Evolutionary conservation across 2,329 filamentous ascomycete genomes (phyloP), one percentile per base, ranked within the genome.

Genomic region (Cryphonectria japonica): DNA sequence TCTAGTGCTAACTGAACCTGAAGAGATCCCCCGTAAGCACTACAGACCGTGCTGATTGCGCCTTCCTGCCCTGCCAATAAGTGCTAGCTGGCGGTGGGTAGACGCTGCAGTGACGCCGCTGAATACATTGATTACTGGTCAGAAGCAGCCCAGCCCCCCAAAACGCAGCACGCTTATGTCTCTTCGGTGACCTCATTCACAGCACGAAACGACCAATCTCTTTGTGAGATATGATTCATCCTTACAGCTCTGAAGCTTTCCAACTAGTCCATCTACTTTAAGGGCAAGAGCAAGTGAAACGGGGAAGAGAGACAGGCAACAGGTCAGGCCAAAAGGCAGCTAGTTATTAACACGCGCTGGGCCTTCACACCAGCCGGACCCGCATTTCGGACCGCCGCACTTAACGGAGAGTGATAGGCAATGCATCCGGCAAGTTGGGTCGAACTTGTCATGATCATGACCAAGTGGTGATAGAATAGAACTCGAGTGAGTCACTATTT

Each of bases 311-410:
- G 0, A 16, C 1, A 11, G 7, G 1, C 26, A 6, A 3, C 22
- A 50, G 46, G 19, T n/a, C 6, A 11, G 46, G 8, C 22, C 6
- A 22, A 22, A 50, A 26, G 16, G 46, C 46, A n/a, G 37, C 9
- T 13, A 50, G 16, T 26, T 29, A 57, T 29, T 29, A 57, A 16
- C 16, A 43, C 37, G 5, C 22, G 11, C n/a, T 37, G 4, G 62
- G 37, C 63, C 34, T 39, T 22, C 34, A 39, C 43, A 19, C 22
- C 61, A n/a, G n/a, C 39, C n/a, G 37, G 63, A 37, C 43, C 41
- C 43, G 63, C 26, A 6, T 14, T 66, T 29, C n/a, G n/a, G 63
- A 66, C 46, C 50, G 46, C 64, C 50, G 37, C 11, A 39, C 37
- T 39, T 39, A 2, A 59, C 34, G 29, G 50, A 34, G 52, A 29